phyloP scores from a whole-genome alignment of 1,139 yeast genomes.

The Pichia sp. region DNA sequence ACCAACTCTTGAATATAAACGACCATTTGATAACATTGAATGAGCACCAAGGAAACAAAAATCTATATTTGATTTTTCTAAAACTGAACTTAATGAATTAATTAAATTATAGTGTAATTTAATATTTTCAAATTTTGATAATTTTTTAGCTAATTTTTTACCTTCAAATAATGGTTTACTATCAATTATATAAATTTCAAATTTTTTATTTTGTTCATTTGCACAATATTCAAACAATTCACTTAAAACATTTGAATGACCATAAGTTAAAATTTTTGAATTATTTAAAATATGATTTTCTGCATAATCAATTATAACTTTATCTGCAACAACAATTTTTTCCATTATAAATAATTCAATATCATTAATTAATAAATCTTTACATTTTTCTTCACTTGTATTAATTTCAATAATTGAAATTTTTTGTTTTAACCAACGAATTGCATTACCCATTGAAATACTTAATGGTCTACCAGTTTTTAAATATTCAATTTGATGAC shows the following conservation, averaged over 20 bases:
- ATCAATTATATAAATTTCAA: slow-evolving; percentile 83
- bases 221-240: slow-evolving; percentile 70
- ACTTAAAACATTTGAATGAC: slow-evolving; percentile 78
- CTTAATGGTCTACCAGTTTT: slow-evolving; percentile 89
- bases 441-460: slow-evolving; percentile 95
- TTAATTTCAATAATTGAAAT: slow-evolving; percentile 74
- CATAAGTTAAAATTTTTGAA: slow-evolving; percentile 79
- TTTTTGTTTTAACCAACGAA: slow-evolving; percentile 93
- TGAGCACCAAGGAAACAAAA: slow-evolving; percentile 94
- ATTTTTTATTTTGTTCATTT: slow-evolving; percentile 51
- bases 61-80: slow-evolving; percentile 63
- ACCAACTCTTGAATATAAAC: slow-evolving; percentile 89
- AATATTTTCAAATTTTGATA: slow-evolving; percentile 50
- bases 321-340: slow-evolving; percentile 76
- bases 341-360: slow-evolving; percentile 82
- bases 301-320: slow-evolving; percentile 77
- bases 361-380: slow-evolving; percentile 52
- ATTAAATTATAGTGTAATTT: slow-evolving; percentile 71
- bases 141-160: slow-evolving; percentile 57
- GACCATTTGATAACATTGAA: slow-evolving; percentile 93
- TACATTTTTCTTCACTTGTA: slow-evolving; percentile 66
- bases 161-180: slow-evolving; percentile 97
- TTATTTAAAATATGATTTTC: slow-evolving; percentile 70
- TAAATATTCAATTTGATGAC: slow-evolving; percentile 91
- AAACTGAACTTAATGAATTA: slow-evolving; percentile 70